A percentile compares a stretch with the other conserved stretches of the same genome.
phyloP scores from a whole-genome alignment of 352 stramenopile species.

The Globisporangium barbulae region DNA sequence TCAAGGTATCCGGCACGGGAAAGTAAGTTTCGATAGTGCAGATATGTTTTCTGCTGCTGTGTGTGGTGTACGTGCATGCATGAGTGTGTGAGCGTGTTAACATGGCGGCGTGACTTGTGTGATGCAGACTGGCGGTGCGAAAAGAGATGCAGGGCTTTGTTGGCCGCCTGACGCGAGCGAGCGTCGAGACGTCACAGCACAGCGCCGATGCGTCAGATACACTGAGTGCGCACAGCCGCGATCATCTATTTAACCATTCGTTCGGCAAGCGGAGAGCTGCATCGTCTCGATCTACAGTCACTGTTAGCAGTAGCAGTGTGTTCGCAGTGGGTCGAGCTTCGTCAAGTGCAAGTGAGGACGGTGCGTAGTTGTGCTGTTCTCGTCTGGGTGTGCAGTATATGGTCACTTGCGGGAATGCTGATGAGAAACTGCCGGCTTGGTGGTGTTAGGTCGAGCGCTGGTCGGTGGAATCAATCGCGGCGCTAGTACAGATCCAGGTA shows the following conservation, averaged over 20 bases:
- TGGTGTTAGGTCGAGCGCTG: constrained; percentile 3
- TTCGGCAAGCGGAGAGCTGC: constrained; percentile 12
- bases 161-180: constrained; percentile 51
- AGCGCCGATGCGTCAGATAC: not conserved
- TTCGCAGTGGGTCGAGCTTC: not conserved
- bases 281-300: not conserved
- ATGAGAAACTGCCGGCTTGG: not conserved
- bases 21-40: constrained; percentile 26
- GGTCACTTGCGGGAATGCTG: not conserved
- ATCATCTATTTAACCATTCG: constrained; percentile 20
- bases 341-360: not conserved
- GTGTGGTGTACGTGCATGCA: not conserved
- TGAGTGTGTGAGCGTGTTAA: constrained; percentile 1
- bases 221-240: constrained; percentile 6
- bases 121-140: constrained; percentile 42
- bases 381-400: not conserved
- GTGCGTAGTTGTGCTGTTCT: not conserved
- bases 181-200: constrained; percentile 32
- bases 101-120: not conserved
- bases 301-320: not conserved
- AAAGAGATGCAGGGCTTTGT: constrained; percentile 74
- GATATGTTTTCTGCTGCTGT: no score
- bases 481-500: constrained; percentile 13
- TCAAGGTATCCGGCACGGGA: constrained; percentile 64
- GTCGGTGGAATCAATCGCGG: constrained; percentile 18